Conservation (phyloP, 352 stramenopile genomes). For the Globisporangium spinosum region DNA sequence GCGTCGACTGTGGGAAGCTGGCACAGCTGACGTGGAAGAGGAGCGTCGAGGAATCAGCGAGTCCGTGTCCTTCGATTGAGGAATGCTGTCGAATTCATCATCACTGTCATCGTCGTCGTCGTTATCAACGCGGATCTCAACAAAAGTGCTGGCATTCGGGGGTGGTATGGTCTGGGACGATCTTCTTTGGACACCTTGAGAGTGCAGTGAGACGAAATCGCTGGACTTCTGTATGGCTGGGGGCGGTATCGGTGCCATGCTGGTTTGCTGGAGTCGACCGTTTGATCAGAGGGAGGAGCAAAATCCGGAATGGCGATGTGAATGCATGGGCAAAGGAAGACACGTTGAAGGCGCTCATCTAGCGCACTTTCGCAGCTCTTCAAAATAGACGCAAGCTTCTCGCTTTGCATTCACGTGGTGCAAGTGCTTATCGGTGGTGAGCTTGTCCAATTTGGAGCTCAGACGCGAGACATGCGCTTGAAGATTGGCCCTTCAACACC, state of each 20-base stretch:
- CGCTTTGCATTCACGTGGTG: background rate
- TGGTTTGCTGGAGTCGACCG: background rate
- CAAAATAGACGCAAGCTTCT: background rate
- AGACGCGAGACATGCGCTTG: background rate
- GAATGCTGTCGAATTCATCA: background rate
- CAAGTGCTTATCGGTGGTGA: background rate
- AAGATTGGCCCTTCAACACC: constrained; percentile 1
- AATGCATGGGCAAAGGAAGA: background rate
- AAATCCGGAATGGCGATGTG: background rate
- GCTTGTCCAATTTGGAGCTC: background rate
- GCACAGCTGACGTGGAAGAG: constrained; percentile 2
- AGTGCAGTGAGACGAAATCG: constrained; percentile 11
- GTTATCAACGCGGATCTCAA: constrained; percentile 12
- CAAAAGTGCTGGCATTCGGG: constrained; percentile 3
- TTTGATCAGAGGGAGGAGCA: background rate
- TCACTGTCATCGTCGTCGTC: constrained; percentile 3
- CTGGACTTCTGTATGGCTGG: background rate
- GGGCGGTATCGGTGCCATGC: background rate
- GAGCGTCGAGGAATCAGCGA: constrained; percentile 7
- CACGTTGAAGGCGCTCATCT: background rate
- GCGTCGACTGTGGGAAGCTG: constrained; percentile 9
- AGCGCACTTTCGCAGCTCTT: background rate
- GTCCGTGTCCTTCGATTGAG: constrained; percentile 12
- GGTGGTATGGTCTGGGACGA: constrained; percentile 14
- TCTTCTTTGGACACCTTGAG: constrained; percentile 13